Percentiles rank a stretch among this genome's conserved stretches.
Evolutionary conservation across 192 early-diverging fungal genomes (phyloP).

Genomic region (Coemansia sp.): DNA sequence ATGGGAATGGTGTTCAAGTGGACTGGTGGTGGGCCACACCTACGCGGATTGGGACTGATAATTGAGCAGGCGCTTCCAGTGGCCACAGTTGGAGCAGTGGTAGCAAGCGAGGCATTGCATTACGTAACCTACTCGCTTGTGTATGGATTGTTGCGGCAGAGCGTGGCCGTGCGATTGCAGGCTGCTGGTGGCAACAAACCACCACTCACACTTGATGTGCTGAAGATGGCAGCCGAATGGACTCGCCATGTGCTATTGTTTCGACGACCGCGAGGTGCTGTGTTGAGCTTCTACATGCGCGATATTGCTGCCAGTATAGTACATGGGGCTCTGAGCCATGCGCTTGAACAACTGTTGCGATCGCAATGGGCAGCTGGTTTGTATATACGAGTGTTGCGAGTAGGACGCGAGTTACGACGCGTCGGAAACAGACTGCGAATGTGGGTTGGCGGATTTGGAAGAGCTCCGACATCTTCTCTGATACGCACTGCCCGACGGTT

Average conservation of each 20-base stretch:
- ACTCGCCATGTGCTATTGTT: slow-evolving; percentile 14
- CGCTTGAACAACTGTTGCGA: slow-evolving; percentile 5
- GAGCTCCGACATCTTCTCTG: too few species aligned
- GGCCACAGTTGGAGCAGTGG: not conserved
- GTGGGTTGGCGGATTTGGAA: too few species aligned
- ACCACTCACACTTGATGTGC: not conserved
- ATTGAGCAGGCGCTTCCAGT: not conserved
- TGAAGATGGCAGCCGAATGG: slow-evolving; percentile 16
- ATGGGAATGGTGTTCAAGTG: slow-evolving; percentile 29
- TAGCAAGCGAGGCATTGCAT: slow-evolving; percentile 15
- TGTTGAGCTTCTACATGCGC: slow-evolving; percentile 28
- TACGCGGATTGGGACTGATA: slow-evolving; percentile 6
- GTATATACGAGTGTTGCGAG: slow-evolving; percentile 10
- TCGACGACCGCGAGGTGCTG: slow-evolving; percentile 21
- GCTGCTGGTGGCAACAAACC: not conserved
- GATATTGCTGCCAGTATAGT: slow-evolving; percentile 18
- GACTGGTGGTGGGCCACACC: slow-evolving; percentile 9
- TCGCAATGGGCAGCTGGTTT: slow-evolving; percentile 1
- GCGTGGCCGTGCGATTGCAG: slow-evolving; percentile 18
- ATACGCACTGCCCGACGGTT: too few species aligned
- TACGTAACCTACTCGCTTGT: slow-evolving; percentile 22
- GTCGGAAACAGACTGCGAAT: not conserved
- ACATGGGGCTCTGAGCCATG: not conserved
- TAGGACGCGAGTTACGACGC: not conserved
- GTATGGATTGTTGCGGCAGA: slow-evolving; percentile 38